Conservation (phyloP, 1,139 yeast species). For the Yamadazyma trypodendri region DNA sequence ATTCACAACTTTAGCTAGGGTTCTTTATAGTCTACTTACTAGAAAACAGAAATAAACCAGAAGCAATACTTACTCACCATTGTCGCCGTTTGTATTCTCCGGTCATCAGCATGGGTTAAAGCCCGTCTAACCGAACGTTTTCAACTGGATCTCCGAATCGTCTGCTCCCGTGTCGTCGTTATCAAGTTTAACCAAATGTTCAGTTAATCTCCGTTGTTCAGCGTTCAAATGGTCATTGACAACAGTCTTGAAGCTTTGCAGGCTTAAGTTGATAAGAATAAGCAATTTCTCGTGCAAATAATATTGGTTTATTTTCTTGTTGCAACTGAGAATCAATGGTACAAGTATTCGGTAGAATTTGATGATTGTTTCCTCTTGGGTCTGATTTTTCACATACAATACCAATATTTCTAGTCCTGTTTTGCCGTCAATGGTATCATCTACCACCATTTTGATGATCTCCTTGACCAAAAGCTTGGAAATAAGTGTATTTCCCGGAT, state of each 20-base stretch:
- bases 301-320: slow-evolving; percentile 23
- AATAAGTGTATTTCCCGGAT: slow-evolving; percentile 24
- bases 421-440: slow-evolving; percentile 28
- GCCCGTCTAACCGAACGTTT: slow-evolving; percentile 28
- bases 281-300: slow-evolving; percentile 55
- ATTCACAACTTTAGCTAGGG: too few species aligned
- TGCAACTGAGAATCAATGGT: slow-evolving; percentile 48
- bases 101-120: too few species aligned
- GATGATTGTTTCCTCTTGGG: slow-evolving; percentile 26
- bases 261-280: slow-evolving; percentile 48
- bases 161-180: slow-evolving; percentile 12
- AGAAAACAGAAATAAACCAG: too few species aligned
- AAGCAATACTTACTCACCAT: too few species aligned
- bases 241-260: slow-evolving; percentile 54
- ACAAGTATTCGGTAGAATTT: slow-evolving; percentile 44
- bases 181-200: slow-evolving; percentile 35
- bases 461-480: slow-evolving; percentile 22
- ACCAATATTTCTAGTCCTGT: slow-evolving; percentile 56
- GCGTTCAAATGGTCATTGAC: slow-evolving; percentile 37
- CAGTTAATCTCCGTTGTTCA: slow-evolving; percentile 39
- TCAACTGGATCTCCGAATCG: slow-evolving; percentile 31
- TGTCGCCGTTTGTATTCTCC: too few species aligned
- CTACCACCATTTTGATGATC: slow-evolving; percentile 8
- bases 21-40: too few species aligned
- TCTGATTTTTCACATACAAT: slow-evolving; percentile 38